Percentiles rank a stretch among this genome's conserved stretches.
Conservation (phyloP, 192 early-diverging fungal genomes). For the Mortierella hygrophila region DNA sequence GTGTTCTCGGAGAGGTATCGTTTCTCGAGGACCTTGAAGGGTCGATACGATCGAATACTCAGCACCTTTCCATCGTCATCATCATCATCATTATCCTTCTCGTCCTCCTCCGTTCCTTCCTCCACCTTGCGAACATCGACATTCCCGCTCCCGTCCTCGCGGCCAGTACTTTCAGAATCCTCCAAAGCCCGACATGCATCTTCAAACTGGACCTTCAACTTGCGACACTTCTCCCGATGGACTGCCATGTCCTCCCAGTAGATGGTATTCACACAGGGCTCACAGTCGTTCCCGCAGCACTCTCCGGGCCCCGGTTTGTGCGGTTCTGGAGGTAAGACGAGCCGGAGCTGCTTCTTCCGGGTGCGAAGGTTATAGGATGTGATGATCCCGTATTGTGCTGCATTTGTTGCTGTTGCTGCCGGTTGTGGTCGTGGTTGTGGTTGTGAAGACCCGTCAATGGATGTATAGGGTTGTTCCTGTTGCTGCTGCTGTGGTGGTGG, state of each 20-base stretch:
- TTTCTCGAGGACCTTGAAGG: constrained; percentile 38
- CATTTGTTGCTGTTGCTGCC: neutral
- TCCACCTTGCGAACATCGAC: neutral
- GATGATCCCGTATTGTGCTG: constrained; percentile 32
- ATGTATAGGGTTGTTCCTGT: neutral
- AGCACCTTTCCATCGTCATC: neutral
- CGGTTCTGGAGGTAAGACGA: constrained; percentile 26
- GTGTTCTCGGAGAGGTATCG: constrained; percentile 28
- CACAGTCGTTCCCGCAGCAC: constrained; percentile 51
- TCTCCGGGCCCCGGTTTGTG: constrained; percentile 45
- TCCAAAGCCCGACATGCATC: constrained; percentile 17
- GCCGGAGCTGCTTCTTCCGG: constrained; percentile 14
- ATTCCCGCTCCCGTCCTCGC: neutral
- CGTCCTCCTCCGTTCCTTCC: too few species aligned
- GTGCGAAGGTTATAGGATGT: constrained; percentile 31
- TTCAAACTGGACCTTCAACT: constrained; percentile 19
- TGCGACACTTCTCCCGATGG: constrained; percentile 3
- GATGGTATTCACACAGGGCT: constrained; percentile 46
- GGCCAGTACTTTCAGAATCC: neutral
- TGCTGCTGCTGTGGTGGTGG: neutral
- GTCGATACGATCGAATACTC: constrained; percentile 35
- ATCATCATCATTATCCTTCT: neutral
- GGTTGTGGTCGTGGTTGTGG: neutral
- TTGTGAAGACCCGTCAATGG: neutral
- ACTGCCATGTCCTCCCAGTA: constrained; percentile 39